Evolutionary conservation across 345 rosid genomes (phyloP).

Genomic region (Gynandropsis gynandra): DNA sequence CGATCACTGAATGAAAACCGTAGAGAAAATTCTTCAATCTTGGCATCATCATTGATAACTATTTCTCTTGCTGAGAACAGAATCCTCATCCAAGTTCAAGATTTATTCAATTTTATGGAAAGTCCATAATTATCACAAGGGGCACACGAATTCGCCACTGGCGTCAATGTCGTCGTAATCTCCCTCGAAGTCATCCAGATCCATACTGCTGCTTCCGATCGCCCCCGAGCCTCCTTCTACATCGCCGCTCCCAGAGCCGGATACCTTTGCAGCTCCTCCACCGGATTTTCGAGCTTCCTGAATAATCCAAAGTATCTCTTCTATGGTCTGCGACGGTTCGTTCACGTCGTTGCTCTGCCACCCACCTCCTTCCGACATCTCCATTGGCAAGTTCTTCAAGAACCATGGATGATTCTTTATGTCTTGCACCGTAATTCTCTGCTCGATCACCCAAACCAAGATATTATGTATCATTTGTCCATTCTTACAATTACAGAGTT

Average conservation of each 20-base stretch:
- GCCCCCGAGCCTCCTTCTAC: slow-evolving; percentile 27
- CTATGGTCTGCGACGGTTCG: slow-evolving; percentile 51
- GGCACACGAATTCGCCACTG: slow-evolving; percentile 53
- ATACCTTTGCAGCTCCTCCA: slow-evolving; percentile 22
- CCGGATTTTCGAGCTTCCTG: slow-evolving; percentile 51
- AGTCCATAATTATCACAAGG: slow-evolving; percentile 33
- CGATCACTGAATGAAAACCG: too few species aligned
- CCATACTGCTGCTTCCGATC: slow-evolving; percentile 44
- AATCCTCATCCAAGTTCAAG: too few species aligned
- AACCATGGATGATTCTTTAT: slow-evolving; percentile 60
- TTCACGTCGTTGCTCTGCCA: slow-evolving; percentile 47
- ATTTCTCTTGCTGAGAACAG: too few species aligned
- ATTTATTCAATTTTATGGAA: too few species aligned
- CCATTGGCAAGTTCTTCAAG: slow-evolving; percentile 55
- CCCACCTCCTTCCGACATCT: slow-evolving; percentile 55
- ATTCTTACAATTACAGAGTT: background rate
- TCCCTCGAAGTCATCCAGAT: slow-evolving; percentile 54
- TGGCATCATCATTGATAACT: too few species aligned
- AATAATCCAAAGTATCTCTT: slow-evolving; percentile 43
- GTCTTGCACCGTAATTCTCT: slow-evolving; percentile 37
- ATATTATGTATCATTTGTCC: background rate
- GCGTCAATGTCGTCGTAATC: slow-evolving; percentile 34
- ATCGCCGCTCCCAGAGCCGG: slow-evolving; percentile 16
- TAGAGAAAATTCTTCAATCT: too few species aligned
- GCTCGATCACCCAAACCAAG: background rate